These are phyloP conservation scores for Claviceps quebecensis DNA, from an alignment of 2,329 filamentous ascomycete genomes.

Conservation along the genomic window DNA sequence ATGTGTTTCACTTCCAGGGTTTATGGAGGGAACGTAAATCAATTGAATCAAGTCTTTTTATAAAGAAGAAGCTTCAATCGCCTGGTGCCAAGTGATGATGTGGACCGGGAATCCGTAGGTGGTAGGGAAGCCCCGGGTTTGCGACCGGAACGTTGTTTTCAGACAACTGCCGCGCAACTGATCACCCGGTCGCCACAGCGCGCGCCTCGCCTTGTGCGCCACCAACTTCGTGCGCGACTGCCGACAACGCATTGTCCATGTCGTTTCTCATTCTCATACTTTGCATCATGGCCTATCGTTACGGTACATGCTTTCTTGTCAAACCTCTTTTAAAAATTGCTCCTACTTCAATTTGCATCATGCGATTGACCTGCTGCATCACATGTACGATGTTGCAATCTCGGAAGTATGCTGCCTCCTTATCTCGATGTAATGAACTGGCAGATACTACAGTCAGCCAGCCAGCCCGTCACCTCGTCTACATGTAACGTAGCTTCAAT, in stretches of 20 bases:
- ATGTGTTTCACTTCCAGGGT: no score
- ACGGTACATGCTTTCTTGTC: no score
- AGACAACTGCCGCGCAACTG: slow-evolving; percentile 1
- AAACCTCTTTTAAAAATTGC: no score
- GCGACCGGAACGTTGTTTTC: no score
- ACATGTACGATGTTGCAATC: not conserved
- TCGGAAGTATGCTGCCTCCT: not conserved
- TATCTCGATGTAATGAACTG: slow-evolving; percentile 25
- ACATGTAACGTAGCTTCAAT: not conserved
- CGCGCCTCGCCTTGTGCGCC: no score
- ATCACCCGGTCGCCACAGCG: no score
- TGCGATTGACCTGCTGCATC: not conserved
- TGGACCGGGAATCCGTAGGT: not conserved
- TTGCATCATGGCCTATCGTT: no score
- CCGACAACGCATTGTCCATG: no score
- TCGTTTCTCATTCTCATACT: no score
- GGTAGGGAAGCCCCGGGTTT: no score
- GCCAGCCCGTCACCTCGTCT: not conserved
- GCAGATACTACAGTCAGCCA: slow-evolving; percentile 11
- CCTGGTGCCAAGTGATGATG: not conserved
- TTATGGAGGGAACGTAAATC: not conserved
- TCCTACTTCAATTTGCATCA: no score
- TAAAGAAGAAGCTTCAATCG: not conserved
- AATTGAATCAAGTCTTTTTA: not conserved
- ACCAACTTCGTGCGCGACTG: no score